phyloP scores from a whole-genome alignment of 257 asterid species.

The Mentha longifolia region DNA sequence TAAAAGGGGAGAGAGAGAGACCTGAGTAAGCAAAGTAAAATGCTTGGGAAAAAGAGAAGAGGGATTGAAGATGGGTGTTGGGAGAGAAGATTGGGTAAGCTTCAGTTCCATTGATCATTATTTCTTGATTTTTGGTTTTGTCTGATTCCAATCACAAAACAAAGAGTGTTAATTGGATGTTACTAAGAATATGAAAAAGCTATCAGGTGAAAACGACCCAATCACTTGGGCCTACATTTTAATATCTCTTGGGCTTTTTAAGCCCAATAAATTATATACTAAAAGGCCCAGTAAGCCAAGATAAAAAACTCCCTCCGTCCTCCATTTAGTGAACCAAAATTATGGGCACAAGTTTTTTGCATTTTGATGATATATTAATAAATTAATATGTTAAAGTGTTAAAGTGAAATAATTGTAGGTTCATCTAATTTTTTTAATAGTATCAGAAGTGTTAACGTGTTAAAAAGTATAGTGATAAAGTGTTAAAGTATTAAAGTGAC shows the following conservation, averaged over 20 bases:
- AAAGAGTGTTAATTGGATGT: no score
- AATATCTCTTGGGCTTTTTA: not conserved
- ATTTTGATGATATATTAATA: no score
- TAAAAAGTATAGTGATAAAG: no score
- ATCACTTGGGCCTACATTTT: constrained; percentile 22
- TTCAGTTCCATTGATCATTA: constrained; percentile 65
- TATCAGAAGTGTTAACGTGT: no score
- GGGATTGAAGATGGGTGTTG: constrained; percentile 41
- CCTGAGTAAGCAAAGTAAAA: constrained; percentile 45
- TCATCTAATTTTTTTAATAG: no score
- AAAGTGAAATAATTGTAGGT: no score
- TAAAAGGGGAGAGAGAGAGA: constrained; percentile 15
- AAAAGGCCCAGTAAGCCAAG: no score
- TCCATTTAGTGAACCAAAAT: no score
- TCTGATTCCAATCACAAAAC: constrained; percentile 25
- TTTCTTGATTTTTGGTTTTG: constrained; percentile 14
- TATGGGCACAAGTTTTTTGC: no score
- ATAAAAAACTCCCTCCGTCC: no score
- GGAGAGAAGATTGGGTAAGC: constrained; percentile 53
- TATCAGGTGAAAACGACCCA: constrained; percentile 35
- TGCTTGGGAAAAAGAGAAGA: constrained; percentile 39
- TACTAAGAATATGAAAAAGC: not conserved
- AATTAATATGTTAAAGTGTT: no score
- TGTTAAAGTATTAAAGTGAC: no score
- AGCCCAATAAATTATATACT: not conserved